These are phyloP conservation scores for Pseudopyricularia javanii DNA, from an alignment of 2,329 filamentous ascomycete species.

Conservation along the genomic window DNA sequence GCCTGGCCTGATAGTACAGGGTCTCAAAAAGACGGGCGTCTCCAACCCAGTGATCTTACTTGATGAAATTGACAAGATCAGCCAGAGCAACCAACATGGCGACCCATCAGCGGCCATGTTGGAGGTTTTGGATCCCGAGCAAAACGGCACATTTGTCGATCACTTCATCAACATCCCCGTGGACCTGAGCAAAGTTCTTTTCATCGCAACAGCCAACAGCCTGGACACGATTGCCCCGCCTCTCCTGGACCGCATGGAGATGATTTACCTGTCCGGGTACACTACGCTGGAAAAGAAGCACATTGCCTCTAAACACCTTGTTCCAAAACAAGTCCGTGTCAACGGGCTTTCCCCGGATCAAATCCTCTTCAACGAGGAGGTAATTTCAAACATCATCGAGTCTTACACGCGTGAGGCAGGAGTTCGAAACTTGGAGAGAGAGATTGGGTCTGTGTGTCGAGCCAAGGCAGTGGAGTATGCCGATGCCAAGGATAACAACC, in stretches of 20 bases:
- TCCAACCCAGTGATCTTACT: slow-evolving; percentile 91
- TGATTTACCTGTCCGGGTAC: slow-evolving; percentile 84
- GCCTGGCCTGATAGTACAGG: slow-evolving; percentile 89
- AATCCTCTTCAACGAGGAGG: slow-evolving; percentile 65
- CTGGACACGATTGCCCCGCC: slow-evolving; percentile 93
- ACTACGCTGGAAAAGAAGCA: slow-evolving; percentile 94
- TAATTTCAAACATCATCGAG: slow-evolving; percentile 90
- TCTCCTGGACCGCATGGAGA: slow-evolving; percentile 93
- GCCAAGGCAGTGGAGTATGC: slow-evolving; percentile 92
- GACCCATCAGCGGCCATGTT: slow-evolving; percentile 97
- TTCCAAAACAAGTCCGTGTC: slow-evolving; percentile 86
- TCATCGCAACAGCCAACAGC: slow-evolving; percentile 93
- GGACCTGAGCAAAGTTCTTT: slow-evolving; percentile 90
- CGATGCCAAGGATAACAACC: slow-evolving; percentile 61
- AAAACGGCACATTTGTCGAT: slow-evolving; percentile 89
- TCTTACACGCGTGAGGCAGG: slow-evolving; percentile 94
- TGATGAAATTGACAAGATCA: slow-evolving; percentile 97
- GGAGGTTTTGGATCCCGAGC: slow-evolving; percentile 92
- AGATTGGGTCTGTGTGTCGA: slow-evolving; percentile 88
- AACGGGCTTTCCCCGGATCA: slow-evolving; percentile 74
- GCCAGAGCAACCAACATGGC: slow-evolving; percentile 80
- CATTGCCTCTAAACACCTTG: slow-evolving; percentile 84
- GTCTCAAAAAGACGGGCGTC: slow-evolving; percentile 88
- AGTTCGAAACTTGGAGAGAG: slow-evolving; percentile 89
- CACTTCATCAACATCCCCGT: slow-evolving; percentile 95